phyloP scores from a whole-genome alignment of 1,284 basidiomycete genomes.

The Cutaneotrichosporon cavernicola region DNA sequence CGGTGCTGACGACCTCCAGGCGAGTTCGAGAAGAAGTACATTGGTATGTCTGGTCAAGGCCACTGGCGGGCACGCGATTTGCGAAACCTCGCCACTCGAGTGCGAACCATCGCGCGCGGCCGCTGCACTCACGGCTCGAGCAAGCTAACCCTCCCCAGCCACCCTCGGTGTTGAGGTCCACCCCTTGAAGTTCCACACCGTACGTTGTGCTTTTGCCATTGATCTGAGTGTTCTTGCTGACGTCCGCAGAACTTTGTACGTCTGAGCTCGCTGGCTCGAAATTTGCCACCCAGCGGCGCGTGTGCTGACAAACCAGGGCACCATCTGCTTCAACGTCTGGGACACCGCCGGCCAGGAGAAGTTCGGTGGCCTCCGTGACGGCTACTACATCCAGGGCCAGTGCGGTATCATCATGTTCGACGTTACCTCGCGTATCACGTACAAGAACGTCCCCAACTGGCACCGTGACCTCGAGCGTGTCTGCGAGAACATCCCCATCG shows the following conservation, averaged over 20 bases:
- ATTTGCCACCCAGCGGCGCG: not conserved
- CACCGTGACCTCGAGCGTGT: slow-evolving; percentile 99
- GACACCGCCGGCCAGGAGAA: slow-evolving; percentile 99
- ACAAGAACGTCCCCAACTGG: slow-evolving; percentile 99
- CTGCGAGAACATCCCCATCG: slow-evolving; percentile 62
- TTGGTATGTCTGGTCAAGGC: slow-evolving; percentile 62
- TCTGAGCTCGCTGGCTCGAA: not conserved
- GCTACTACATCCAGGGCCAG: slow-evolving; percentile 98
- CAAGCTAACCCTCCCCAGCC: slow-evolving; percentile 59
- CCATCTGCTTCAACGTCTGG: slow-evolving; percentile 99
- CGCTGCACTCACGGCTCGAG: not conserved
- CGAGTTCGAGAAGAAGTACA: slow-evolving; percentile 99
- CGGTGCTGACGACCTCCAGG: slow-evolving; percentile 38
- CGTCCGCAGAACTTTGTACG: slow-evolving; percentile 4
- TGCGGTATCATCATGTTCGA: slow-evolving; percentile 99
- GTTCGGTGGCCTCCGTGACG: slow-evolving; percentile 96
- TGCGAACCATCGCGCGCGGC: not conserved
- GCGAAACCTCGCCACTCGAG: not conserved
- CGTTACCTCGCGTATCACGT: slow-evolving; percentile 98
- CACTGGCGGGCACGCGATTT: not conserved
- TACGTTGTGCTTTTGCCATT: slow-evolving; percentile 1
- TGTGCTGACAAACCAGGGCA: slow-evolving; percentile 58
- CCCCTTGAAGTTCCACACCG: slow-evolving; percentile 89
- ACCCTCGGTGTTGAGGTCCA: slow-evolving; percentile 99
- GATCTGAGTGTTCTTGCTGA: slow-evolving; percentile 1